Conservation (phyloP, 345 rosid species). For the Populus nigra region DNA sequence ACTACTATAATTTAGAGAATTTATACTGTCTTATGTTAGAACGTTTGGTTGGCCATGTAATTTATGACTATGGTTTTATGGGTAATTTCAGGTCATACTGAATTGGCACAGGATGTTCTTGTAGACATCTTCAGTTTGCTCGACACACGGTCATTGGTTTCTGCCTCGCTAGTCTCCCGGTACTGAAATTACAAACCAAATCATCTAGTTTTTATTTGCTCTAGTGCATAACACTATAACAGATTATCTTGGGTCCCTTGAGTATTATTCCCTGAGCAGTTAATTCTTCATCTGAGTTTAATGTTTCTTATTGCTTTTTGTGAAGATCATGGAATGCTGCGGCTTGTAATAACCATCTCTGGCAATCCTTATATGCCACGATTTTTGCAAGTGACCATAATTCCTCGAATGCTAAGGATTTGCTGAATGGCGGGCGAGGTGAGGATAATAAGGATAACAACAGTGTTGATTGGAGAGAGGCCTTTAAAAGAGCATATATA, state of each 20-base stretch:
- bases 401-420: conserved; percentile 16
- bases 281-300: conserved; percentile 4
- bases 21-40: not conserved
- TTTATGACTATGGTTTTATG: not conserved
- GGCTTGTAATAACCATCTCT: conserved; percentile 50
- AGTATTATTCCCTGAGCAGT: not conserved
- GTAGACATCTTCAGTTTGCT: conserved; percentile 62
- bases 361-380: conserved; percentile 48
- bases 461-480: conserved; percentile 55
- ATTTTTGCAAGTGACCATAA: conserved; percentile 26
- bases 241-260: not conserved
- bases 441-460: conserved; percentile 12
- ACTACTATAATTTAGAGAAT: not conserved
- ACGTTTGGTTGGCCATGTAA: not conserved
- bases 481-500: conserved; percentile 45
- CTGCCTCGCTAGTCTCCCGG: conserved; percentile 62
- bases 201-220: no score
- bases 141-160: conserved; percentile 56
- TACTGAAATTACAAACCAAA: conserved; percentile 21
- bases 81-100: conserved; percentile 43
- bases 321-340: conserved; percentile 83
- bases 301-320: conserved; percentile 15
- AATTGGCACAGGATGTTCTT: conserved; percentile 70
- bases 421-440: not conserved
- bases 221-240: not conserved